phyloP scores from a whole-genome alignment of 495 filamentous ascomycete species.

The Xylaria cubensis region DNA sequence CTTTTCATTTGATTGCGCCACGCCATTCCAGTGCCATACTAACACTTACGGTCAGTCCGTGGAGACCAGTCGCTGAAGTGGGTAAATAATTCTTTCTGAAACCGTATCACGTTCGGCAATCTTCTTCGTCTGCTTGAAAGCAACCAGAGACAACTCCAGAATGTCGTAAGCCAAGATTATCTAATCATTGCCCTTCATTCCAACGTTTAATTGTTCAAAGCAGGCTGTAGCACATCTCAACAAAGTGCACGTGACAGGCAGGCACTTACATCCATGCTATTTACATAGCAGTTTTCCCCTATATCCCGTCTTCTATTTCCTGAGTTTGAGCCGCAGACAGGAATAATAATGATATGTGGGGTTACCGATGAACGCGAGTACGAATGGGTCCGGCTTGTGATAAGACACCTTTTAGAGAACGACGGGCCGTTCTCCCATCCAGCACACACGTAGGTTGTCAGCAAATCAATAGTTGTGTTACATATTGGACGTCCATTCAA shows the following conservation, averaged over 20 bases:
- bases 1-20: constrained; percentile 8
- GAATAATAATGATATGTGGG: neutral
- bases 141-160: neutral
- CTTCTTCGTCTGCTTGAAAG: neutral
- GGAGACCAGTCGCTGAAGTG: neutral
- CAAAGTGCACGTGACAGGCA: neutral
- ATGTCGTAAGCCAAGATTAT: no score
- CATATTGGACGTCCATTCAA: constrained; percentile 5
- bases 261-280: neutral
- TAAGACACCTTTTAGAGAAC: neutral
- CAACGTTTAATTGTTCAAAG: neutral
- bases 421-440: neutral
- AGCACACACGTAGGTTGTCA: neutral
- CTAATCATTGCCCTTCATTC: neutral
- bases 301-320: constrained; percentile 1
- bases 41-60: neutral
- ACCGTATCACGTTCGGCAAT: constrained; percentile 2
- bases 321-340: constrained; percentile 1
- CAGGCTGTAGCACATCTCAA: neutral
- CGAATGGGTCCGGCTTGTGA: neutral
- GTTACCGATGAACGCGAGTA: constrained; percentile 6
- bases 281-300: neutral
- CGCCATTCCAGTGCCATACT: neutral
- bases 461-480: constrained; percentile 7
- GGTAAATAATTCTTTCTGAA: constrained; percentile 1